Evolutionary conservation across 495 filamentous ascomycete genomes (phyloP), one percentile per base, ranked within the genome.

Genomic region (Cercophora samala): DNA sequence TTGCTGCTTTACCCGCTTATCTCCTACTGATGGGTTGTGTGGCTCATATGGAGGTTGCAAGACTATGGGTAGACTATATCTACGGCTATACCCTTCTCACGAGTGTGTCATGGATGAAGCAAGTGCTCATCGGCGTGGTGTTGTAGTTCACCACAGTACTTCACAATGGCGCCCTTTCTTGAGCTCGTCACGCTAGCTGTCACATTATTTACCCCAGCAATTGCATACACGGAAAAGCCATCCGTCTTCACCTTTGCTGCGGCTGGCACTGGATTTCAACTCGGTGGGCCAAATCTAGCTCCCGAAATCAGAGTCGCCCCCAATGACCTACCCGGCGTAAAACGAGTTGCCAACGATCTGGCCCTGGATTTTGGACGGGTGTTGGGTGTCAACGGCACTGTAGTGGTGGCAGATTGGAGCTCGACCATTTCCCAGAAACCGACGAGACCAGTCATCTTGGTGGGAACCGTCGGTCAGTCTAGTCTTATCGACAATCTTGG

Each of bases 281-380:
- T 76, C 6, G 74, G 69, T 29, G 71, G 70, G 0, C 66, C 72
- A 4, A 53, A 24, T 51, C 42, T 74, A 8, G 70, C 71, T 22
- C 74, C 74, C 2, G 69, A 74, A 58, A 74, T 76, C 61, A 22
- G 73, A 26, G 68, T 76, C 4, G 75, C 76, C 23, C 60, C 69
- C 1, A 64, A 73, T 19, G 83, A 87, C 70, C 80, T 78, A 59
- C 73, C 74, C 0, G 83, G 82, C 17, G 79, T 85, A 21, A 76
- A 82, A 22, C 76, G 83, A 62, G 85, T 80, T 5, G 79, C 77
- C 51, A 72, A 78, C 58, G 78, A 81, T 60, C 68, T 85, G 4
- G 81, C 84, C 0, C 68, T 74, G n/a, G 85, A 85, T 69, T 85
- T 87, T 69, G 82, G 81, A 9, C 76, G 77, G 18, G 83, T 85